Evolutionary conservation across 768 basidiomycete species (phyloP).

Genomic region (Agrocybe praecox): DNA sequence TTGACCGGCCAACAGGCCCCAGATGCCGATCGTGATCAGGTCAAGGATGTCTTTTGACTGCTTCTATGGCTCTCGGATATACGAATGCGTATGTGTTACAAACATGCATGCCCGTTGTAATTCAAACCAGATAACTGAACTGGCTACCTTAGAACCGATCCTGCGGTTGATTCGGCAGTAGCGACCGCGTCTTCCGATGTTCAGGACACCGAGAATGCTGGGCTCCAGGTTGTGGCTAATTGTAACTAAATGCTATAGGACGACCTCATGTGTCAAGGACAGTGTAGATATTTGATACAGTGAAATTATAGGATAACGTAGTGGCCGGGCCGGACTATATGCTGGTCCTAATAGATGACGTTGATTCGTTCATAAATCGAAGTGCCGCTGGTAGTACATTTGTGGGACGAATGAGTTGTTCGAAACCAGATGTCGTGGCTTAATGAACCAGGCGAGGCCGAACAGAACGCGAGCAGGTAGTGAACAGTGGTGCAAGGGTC

Average conservation of each 20-base stretch:
- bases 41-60: conserved; percentile 7
- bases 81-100: conserved; percentile 7
- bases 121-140: background rate
- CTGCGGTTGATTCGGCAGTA: background rate
- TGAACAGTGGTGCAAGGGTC: no score
- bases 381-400: no score
- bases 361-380: no score
- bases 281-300: no score
- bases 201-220: background rate
- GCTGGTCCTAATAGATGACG: no score
- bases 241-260: background rate
- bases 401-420: no score
- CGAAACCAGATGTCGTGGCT: no score
- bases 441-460: no score
- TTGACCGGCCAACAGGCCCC: conserved; percentile 17
- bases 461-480: no score
- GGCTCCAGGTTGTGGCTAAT: conserved; percentile 4
- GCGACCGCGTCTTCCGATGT: background rate
- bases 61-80: conserved; percentile 10
- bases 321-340: no score
- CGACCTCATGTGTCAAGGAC: no score
- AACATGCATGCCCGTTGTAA: background rate
- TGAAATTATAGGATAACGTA: no score
- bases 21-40: conserved; percentile 15
- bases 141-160: background rate